Evolutionary conservation across 2,329 filamentous ascomycete genomes (phyloP).

Genomic region (Phyllachora maydis): DNA sequence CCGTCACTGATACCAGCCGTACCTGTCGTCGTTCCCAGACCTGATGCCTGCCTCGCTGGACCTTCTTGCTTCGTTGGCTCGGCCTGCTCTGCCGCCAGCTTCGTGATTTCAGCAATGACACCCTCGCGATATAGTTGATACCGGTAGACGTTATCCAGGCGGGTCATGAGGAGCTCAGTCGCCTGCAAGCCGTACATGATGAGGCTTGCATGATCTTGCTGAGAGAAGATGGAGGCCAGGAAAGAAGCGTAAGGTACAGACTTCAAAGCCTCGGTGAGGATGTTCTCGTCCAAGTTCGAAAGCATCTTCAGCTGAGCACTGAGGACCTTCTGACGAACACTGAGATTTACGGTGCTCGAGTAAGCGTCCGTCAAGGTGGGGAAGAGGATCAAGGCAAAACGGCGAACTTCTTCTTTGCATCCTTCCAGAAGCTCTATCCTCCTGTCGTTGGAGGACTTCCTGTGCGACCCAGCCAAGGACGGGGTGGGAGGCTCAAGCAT

Average conservation of each 20-base stretch:
- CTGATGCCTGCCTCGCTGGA: too few relatives aligned
- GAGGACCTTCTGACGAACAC: slow-evolving; percentile 84
- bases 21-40: too few relatives aligned
- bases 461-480: slow-evolving; percentile 17
- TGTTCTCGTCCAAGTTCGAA: slow-evolving; percentile 70
- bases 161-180: slow-evolving; percentile 66
- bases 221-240: slow-evolving; percentile 81
- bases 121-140: slow-evolving; percentile 97
- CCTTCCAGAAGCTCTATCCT: slow-evolving; percentile 59
- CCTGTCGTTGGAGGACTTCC: slow-evolving; percentile 52
- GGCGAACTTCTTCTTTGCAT: slow-evolving; percentile 74
- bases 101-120: slow-evolving; percentile 77
- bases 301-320: slow-evolving; percentile 96
- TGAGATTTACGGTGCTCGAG: slow-evolving; percentile 90
- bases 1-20: slow-evolving; percentile 6
- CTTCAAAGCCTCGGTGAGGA: slow-evolving; percentile 69
- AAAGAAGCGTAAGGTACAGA: slow-evolving; percentile 92
- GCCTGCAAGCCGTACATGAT: slow-evolving; percentile 79
- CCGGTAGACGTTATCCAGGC: slow-evolving; percentile 72
- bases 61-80: slow-evolving; percentile 12
- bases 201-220: slow-evolving; percentile 76
- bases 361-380: slow-evolving; percentile 93
- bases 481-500: slow-evolving; percentile 19
- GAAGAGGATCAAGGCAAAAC: slow-evolving; percentile 82
- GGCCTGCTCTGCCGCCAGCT: slow-evolving; percentile 39